These are phyloP conservation scores for Hanseniaspora gamundiae DNA, from an alignment of 1,139 yeast genomes.

Conservation along the genomic window DNA sequence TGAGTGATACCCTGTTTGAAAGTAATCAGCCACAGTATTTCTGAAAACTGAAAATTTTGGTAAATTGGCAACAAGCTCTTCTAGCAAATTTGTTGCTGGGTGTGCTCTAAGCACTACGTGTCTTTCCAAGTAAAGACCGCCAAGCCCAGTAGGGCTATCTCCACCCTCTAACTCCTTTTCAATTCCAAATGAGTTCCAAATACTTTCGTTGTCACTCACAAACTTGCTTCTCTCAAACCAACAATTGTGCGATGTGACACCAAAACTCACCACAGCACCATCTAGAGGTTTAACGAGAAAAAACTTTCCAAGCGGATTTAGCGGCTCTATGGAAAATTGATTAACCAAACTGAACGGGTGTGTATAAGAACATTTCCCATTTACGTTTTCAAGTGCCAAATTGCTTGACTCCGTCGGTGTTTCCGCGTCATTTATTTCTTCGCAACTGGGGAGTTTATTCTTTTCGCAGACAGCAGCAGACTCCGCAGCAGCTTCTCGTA, in stretches of 20 bases:
- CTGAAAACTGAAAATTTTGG: background rate
- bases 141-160: conserved; percentile 3
- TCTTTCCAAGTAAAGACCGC: conserved; percentile 4
- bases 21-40: background rate
- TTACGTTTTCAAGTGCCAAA: background rate
- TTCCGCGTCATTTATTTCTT: background rate
- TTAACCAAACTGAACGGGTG: background rate
- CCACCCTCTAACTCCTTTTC: conserved; percentile 2
- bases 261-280: conserved; percentile 3
- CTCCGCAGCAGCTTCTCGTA: too few species aligned
- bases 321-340: background rate
- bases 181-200: conserved; percentile 4
- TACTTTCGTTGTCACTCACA: conserved; percentile 2
- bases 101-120: background rate
- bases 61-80: conserved; percentile 3
- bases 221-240: conserved; percentile 6
- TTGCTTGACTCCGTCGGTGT: background rate
- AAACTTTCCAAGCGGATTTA: conserved; percentile 5
- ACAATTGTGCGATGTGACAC: conserved; percentile 4
- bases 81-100: background rate
- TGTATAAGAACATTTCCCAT: background rate
- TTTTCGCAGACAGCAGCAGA: too few species aligned
- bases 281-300: conserved; percentile 1
- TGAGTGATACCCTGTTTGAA: background rate
- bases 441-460: background rate